A percentile compares a stretch with the other conserved stretches of the same genome.
Conservation (phyloP, 495 filamentous ascomycete species). For the Cercophora sp. region DNA sequence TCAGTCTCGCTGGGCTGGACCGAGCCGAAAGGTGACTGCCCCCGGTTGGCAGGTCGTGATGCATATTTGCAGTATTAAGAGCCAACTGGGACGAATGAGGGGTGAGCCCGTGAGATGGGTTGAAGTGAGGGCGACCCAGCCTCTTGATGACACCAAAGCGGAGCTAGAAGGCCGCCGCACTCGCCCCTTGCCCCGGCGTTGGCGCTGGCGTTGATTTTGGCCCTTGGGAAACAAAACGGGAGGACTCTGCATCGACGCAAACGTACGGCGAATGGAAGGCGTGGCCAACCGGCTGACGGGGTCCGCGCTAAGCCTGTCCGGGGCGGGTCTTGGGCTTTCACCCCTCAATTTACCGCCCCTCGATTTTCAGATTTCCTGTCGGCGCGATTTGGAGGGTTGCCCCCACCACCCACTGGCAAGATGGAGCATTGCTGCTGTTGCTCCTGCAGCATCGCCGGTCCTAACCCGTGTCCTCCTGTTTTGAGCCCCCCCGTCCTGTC, state of each 20-base stretch:
- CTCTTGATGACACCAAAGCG: too few relatives aligned
- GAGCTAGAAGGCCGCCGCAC: too few relatives aligned
- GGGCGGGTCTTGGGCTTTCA: neutral
- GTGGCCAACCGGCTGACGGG: neutral
- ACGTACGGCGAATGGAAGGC: neutral
- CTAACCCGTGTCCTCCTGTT: neutral
- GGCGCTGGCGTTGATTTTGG: neutral
- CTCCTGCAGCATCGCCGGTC: neutral
- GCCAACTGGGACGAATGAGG: neutral
- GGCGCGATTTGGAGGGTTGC: neutral
- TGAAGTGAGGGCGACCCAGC: slow-evolving; percentile 3
- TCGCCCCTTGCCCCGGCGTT: neutral
- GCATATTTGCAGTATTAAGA: neutral
- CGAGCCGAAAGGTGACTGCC: too few relatives aligned
- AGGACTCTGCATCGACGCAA: slow-evolving; percentile 1
- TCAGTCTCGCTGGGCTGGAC: too few relatives aligned
- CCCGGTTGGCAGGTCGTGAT: too few relatives aligned
- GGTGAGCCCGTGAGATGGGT: neutral
- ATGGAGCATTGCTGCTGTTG: neutral
- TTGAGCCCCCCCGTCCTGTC: neutral
- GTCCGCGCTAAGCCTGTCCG: slow-evolving; percentile 2
- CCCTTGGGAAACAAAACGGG: neutral
- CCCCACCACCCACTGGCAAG: neutral
- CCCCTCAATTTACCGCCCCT: slow-evolving; percentile 7
- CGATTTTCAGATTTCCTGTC: neutral